These are phyloP conservation scores for Aspergillus cristatus DNA, from an alignment of 495 filamentous ascomycete genomes.

Conservation along the genomic window DNA sequence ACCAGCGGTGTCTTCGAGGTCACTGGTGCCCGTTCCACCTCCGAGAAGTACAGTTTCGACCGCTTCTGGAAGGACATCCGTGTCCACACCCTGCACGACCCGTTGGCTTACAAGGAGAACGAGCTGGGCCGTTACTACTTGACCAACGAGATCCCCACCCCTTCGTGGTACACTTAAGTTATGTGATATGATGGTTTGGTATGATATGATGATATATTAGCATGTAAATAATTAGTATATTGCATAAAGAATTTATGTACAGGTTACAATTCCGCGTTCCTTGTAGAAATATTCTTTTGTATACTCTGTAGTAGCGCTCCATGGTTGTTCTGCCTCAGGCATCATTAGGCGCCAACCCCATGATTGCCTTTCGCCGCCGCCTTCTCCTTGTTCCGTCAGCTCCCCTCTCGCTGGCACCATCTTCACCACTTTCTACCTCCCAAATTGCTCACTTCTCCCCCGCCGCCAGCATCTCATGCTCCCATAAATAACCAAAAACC, in stretches of 20 bases:
- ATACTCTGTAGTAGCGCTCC: too few relatives aligned
- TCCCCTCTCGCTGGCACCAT: neutral
- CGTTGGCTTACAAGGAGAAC: constrained; percentile 41
- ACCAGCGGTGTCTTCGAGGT: constrained; percentile 42
- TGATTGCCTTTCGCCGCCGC: too few relatives aligned
- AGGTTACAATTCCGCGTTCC: too few relatives aligned
- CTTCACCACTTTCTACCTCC: constrained; percentile 1
- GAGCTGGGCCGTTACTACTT: constrained; percentile 38
- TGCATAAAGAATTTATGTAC: too few relatives aligned
- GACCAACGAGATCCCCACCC: constrained; percentile 32
- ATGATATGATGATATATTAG: too few relatives aligned
- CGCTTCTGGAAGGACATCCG: constrained; percentile 42
- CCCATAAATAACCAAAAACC: constrained; percentile 25
- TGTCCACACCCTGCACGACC: constrained; percentile 43
- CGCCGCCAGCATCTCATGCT: constrained; percentile 27
- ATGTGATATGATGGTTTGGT: too few relatives aligned
- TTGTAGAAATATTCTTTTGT: too few relatives aligned
- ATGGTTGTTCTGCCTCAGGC: too few relatives aligned
- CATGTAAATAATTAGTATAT: neutral
- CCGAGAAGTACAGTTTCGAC: constrained; percentile 35
- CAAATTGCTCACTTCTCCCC: constrained; percentile 9
- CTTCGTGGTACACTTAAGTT: constrained; percentile 16
- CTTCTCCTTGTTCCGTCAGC: neutral
- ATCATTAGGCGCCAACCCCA: too few relatives aligned
- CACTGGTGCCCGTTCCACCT: constrained; percentile 35